Evolutionary conservation across 2,329 filamentous ascomycete species (phyloP).

Genomic region (Tolypocladium endophyticum): DNA sequence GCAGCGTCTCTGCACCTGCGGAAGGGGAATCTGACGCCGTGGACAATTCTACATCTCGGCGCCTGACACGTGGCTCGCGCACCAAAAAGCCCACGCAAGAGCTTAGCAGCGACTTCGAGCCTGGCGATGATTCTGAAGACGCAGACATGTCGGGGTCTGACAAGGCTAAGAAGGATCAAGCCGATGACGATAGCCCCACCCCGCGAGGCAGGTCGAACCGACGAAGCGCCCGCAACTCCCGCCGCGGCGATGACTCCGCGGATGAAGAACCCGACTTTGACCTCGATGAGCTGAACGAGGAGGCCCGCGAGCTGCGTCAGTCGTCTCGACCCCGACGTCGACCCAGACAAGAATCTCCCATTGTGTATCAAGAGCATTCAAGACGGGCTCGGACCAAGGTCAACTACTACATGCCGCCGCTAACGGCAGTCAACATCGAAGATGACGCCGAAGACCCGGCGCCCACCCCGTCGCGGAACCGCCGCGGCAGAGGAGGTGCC

Average conservation of each 20-base stretch:
- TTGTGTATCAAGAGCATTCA: conserved; percentile 47
- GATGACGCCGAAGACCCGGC: conserved; percentile 58
- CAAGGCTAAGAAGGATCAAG: conserved; percentile 28
- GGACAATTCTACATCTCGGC: conserved; percentile 26
- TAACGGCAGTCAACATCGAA: conserved; percentile 52
- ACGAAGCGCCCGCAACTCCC: conserved; percentile 32
- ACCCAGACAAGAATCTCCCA: conserved; percentile 38
- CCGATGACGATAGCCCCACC: conserved; percentile 36
- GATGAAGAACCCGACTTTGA: conserved; percentile 51
- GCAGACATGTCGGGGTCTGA: conserved; percentile 34
- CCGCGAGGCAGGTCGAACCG: conserved; percentile 35
- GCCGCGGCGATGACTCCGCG: conserved; percentile 38
- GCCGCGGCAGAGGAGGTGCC: conserved; percentile 51
- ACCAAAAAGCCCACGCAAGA: conserved; percentile 37
- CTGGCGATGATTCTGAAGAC: conserved; percentile 47
- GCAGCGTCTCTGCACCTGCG: conserved; percentile 17
- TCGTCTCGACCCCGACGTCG: conserved; percentile 42
- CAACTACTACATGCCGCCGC: conserved; percentile 78
- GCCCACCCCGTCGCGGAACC: conserved; percentile 58
- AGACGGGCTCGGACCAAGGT: conserved; percentile 50
- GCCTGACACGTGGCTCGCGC: conserved; percentile 35
- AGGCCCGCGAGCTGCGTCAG: conserved; percentile 50
- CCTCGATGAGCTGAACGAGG: conserved; percentile 54
- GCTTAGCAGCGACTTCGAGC: conserved; percentile 51
- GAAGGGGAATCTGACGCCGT: conserved; percentile 16